Evolutionary conservation across 192 early-diverging fungal species (phyloP).

Genomic region (Podila horticola): DNA sequence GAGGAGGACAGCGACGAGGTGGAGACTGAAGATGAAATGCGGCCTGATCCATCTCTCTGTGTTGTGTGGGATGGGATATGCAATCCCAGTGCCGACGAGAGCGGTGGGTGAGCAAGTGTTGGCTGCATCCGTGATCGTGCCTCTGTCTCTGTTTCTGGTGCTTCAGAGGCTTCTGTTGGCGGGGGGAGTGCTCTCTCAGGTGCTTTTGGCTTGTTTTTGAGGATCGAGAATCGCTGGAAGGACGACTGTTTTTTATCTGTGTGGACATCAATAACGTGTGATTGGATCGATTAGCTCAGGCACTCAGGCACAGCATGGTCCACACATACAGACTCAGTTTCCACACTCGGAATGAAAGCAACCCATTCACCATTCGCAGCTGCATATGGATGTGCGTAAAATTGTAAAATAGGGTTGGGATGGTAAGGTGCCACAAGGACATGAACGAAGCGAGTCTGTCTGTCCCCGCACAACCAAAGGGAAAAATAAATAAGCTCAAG

Average conservation of each 20-base stretch:
- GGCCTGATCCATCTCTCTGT: neutral
- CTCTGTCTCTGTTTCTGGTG: neutral
- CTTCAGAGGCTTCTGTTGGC: neutral
- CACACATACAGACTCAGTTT: too few relatives aligned
- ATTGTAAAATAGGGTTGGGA: too few relatives aligned
- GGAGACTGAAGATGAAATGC: neutral
- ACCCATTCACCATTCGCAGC: too few relatives aligned
- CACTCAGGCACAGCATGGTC: too few relatives aligned
- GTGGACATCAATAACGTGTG: neutral
- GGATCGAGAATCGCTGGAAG: constrained; percentile 13
- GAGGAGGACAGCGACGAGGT: neutral
- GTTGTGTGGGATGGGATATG: neutral
- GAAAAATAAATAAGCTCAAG: too few relatives aligned
- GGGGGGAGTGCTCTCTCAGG: neutral
- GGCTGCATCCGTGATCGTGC: neutral
- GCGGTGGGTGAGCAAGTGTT: neutral
- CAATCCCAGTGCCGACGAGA: neutral
- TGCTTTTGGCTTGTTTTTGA: constrained; percentile 13
- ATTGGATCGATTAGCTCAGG: too few relatives aligned
- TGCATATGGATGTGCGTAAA: too few relatives aligned
- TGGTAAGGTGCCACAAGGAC: too few relatives aligned
- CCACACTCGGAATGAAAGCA: too few relatives aligned
- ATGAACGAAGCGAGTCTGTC: too few relatives aligned
- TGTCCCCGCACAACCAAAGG: too few relatives aligned
- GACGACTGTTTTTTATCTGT: constrained; percentile 22